Base-by-base conservation (phyloP, 305 asterid genomes). In the Fraxinus greggii region DNA sequence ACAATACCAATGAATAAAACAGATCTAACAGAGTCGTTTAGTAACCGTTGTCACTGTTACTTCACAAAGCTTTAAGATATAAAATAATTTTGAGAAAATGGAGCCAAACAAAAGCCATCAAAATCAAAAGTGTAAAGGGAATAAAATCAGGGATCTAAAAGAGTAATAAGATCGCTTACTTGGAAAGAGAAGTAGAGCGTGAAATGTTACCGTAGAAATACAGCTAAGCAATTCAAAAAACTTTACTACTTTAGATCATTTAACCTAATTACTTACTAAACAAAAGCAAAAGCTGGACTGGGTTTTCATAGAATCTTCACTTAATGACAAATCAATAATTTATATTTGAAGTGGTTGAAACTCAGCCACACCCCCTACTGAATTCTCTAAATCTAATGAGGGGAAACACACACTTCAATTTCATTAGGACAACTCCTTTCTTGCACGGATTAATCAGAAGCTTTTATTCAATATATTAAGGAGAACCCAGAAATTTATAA, bases 151-250 rank as follows among this genome's bases (percentile, higher is more conserved):
- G 81, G 86, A 83, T 86, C 88, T 78, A 76, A 76, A 40, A 74
- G 59, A 38, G 59, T 81, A 56, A 80, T 19, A 81, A 81, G 83
- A 84, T 48, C 76, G 72, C 56, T 77, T 72, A 87, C 87, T 84
- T 86, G 70, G 3, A 29, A 80, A 75, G 76, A 88, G 76, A 74
- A 73, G 73, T 42, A 65, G 75, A 73, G 84, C 1, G 85, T 24
- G 80, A 36, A 21, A 26, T 24, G 59, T 45, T 75, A 61, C 79
- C 82, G 32, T 75, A 63, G 76, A 19, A 78, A 67, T 74, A 84
- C 86, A 84, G 86, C 84, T 82, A 85, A 78, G 78, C 33, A 32
- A 73, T 70, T 70, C 51, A 80, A 76, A 80, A 82, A 63, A 72
- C 76, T 75, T 79, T 79, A 82, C 86, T 42, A 26, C 75, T 76